Evolutionary conservation across 768 basidiomycete species (phyloP), one percentile per base, ranked within the genome.

Genomic region (Pleurotus pulmonarius): DNA sequence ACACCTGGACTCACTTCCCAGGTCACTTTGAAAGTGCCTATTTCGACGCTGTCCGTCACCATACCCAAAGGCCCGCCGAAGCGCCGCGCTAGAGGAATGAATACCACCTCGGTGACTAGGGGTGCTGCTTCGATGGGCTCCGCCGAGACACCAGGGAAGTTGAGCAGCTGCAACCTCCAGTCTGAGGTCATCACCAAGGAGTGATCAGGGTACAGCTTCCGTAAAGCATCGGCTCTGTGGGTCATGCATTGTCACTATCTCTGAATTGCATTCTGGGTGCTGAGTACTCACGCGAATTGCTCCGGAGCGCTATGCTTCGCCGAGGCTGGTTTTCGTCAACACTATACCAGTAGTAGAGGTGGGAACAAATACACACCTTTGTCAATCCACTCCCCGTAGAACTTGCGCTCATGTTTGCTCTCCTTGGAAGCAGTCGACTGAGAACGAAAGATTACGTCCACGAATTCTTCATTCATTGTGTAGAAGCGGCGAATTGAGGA

Each of bases 181-280:
- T 84, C 82, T 5, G 69, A 63, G 3, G 86, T 80, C 58, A 79
- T 68, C 6, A 88, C 76, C 24, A 89, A 61, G 24, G 85, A 83
- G 62, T 87, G 75, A 8, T 80, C 77, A 5, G 88, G 86, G 64
- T 89, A 84, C 13, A 86, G 56, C 61, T 74, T 78, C 38, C 76
- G 80, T 39, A 91, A 72, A 39, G 75, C 69, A 57, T 83, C 70
- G 24, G 73, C 65, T 62, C 79, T 69, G 70, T 69, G 59, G 49
- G 45, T 5, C 26, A 13, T 29, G 34, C 18, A 51, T 22, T n/a
- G 29, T 34, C 29, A 34, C 29, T 34, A 34, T 34, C 29, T 34
- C 29, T 34, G 9, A 3, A 3, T 34, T 34, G 29, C 11, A 2
- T 3, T 34, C 29, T 8, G 11, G 29, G 29, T 34, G 29, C 29